A percentile compares a stretch with the other conserved stretches of the same genome.
Conservation (phyloP, 139 green algal genomes). For the Pleodorina starrii region DNA sequence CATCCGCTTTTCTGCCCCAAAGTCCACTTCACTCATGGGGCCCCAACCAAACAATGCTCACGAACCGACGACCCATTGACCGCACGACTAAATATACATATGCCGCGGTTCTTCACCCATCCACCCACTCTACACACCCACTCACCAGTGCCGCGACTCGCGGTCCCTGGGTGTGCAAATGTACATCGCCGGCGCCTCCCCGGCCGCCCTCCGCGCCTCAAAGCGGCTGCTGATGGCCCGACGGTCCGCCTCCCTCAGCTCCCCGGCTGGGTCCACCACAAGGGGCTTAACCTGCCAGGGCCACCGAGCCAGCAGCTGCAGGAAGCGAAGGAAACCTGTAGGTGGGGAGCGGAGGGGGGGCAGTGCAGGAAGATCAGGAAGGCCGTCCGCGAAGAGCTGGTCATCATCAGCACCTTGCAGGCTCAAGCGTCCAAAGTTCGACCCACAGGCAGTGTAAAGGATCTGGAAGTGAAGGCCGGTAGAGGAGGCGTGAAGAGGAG, state of each 20-base stretch:
- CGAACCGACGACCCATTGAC: too few relatives aligned
- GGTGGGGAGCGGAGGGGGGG: not conserved
- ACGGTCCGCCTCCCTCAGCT: conserved; percentile 56
- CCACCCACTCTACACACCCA: not conserved
- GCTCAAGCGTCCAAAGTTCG: too few relatives aligned
- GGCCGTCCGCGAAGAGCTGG: not conserved
- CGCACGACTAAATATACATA: too few relatives aligned
- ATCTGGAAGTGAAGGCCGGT: too few relatives aligned
- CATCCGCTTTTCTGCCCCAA: too few relatives aligned
- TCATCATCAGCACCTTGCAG: too few relatives aligned
- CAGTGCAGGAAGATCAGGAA: not conserved
- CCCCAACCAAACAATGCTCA: too few relatives aligned
- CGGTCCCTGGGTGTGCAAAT: conserved; percentile 70
- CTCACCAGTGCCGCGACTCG: conserved; percentile 63
- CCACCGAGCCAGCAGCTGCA: conserved; percentile 76
- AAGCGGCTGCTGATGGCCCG: conserved; percentile 32
- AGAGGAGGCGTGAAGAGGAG: too few relatives aligned
- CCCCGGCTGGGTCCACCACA: conserved; percentile 72
- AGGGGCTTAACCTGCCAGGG: conserved; percentile 76
- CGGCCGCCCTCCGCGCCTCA: conserved; percentile 31
- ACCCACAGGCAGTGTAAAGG: too few relatives aligned
- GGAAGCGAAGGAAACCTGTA: conserved; percentile 81
- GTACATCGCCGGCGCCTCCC: conserved; percentile 65
- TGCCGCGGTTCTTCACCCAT: too few relatives aligned
- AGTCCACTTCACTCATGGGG: too few relatives aligned